Percentiles rank a stretch among this genome's conserved stretches.
phyloP scores from a whole-genome alignment of 352 stramenopile genomes.

The Phytophthora fragariaefolia region DNA sequence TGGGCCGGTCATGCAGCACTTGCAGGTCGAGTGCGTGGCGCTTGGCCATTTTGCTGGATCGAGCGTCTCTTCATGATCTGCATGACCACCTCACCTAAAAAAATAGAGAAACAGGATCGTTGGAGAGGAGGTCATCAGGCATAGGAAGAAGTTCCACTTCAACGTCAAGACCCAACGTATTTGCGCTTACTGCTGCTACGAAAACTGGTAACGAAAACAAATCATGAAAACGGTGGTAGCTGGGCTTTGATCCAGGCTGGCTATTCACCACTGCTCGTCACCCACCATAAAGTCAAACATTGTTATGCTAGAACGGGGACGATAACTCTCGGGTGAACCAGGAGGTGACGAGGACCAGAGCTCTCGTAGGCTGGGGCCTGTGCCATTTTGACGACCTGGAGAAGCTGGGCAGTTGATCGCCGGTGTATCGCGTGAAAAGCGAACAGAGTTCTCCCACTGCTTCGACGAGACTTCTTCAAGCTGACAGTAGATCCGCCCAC shows the following conservation, averaged over 20 bases:
- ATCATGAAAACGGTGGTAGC: slow-evolving; percentile 1
- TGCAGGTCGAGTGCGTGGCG: slow-evolving; percentile 40
- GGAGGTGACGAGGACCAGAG: slow-evolving; percentile 11
- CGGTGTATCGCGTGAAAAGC: slow-evolving; percentile 6
- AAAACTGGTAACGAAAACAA: no score
- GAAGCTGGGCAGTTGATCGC: background rate
- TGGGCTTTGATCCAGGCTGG: no score
- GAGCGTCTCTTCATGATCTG: slow-evolving; percentile 22
- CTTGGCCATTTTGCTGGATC: slow-evolving; percentile 27
- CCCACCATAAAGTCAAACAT: slow-evolving; percentile 15
- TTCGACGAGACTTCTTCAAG: slow-evolving; percentile 23
- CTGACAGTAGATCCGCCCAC: slow-evolving; percentile 21
- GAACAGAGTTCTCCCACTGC: background rate
- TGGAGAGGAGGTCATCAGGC: background rate
- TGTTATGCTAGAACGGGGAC: background rate
- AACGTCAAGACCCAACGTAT: no score
- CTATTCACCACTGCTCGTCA: background rate
- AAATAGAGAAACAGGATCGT: background rate
- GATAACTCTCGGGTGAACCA: slow-evolving; percentile 1
- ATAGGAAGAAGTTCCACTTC: background rate
- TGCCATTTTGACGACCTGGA: background rate
- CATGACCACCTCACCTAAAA: slow-evolving; percentile 2
- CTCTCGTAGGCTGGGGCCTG: background rate
- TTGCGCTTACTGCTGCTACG: no score
- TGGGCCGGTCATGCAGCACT: slow-evolving; percentile 25